Conservation (phyloP, 352 stramenopile genomes). For the Paralagenidium karlingii region DNA sequence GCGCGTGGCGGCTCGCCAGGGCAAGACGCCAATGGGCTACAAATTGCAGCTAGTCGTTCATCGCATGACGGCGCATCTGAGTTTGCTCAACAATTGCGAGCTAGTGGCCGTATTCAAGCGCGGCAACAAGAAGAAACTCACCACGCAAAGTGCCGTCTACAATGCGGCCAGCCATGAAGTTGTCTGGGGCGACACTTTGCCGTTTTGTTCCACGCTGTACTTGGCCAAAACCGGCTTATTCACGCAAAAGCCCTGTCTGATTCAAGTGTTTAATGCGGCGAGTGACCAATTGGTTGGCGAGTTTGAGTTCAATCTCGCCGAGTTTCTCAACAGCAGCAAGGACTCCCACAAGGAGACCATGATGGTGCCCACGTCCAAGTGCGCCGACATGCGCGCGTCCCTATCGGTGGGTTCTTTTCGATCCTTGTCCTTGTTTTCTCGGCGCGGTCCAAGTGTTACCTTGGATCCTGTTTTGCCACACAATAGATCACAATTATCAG, state of each 20-base stretch:
- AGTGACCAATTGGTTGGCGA: slow-evolving; percentile 33
- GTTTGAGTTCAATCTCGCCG: slow-evolving; percentile 58
- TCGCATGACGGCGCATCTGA: slow-evolving; percentile 38
- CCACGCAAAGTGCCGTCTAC: slow-evolving; percentile 40
- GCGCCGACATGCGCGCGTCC: slow-evolving; percentile 39
- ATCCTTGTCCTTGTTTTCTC: too few species aligned
- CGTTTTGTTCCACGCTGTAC: slow-evolving; percentile 63
- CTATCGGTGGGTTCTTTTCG: slow-evolving; percentile 49
- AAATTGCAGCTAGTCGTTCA: slow-evolving; percentile 63
- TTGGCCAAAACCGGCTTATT: slow-evolving; percentile 61
- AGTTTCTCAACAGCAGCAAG: slow-evolving; percentile 45
- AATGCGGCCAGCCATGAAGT: slow-evolving; percentile 34
- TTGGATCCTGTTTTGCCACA: too few species aligned
- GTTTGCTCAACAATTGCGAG: slow-evolving; percentile 28
- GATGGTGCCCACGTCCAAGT: slow-evolving; percentile 39
- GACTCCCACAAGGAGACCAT: slow-evolving; percentile 53
- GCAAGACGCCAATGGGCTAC: slow-evolving; percentile 44
- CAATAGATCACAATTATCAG: too few species aligned
- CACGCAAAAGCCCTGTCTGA: slow-evolving; percentile 51
- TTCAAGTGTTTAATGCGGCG: slow-evolving; percentile 47
- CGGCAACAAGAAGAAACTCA: slow-evolving; percentile 45
- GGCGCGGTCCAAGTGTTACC: too few species aligned
- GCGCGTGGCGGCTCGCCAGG: slow-evolving; percentile 42
- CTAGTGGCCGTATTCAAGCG: slow-evolving; percentile 48
- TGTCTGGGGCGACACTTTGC: slow-evolving; percentile 60